Base-by-base conservation (phyloP, 2,329 filamentous ascomycete genomes). In the Colletotrichum melonis region DNA sequence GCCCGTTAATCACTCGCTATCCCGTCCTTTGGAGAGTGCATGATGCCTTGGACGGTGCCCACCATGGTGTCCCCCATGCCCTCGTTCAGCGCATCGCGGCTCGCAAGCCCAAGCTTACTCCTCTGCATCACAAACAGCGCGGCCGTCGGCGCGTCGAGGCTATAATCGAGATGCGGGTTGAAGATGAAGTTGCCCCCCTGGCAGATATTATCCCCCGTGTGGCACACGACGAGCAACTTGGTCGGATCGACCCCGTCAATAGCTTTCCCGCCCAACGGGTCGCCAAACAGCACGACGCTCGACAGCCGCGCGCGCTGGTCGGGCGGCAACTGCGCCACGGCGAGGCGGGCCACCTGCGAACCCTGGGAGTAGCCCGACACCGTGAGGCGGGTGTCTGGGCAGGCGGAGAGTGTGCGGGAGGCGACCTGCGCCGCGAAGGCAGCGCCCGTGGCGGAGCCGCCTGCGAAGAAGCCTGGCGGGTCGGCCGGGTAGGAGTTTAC, bases 401-500 rank as follows among this genome's bases (percentile, higher is more conserved):
- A 80, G 22, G 77, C 69, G 3, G 77, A 74, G 32, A 80, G 76
- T 4, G 83, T 82, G 24, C 80, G 58, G n/a, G 58, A 74, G 32
- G 79, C 74, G 26, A 77, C 67, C 16, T 81, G 76, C 54, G 84
- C 83, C 79, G 85, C 84, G 69, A 77, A 52, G 42, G 65, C 57
- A 3, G 73, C 66, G 32, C 73, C 73, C 8, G 57, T 63, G 8
- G 35, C 42, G n/a, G 70, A 69, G 14, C 73, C 73, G 49, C 68
- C 69, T 11, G 62, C 65, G 46, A 56, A 65, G 24, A 68, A 72
- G n/a, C 62, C 64, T 8, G 72, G 57, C 9, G 62, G 49, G 9
- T 60, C 19, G n/a, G 71, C 63, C 4, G 64, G 58, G 26, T 71
- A 68, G 64, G 81, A 80, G 28, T 75, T 73, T 24, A 81, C 75